A percentile compares a stretch with the other conserved stretches of the same genome.
These are phyloP conservation scores for Colletotrichum lindemuthianum DNA, from an alignment of 2,329 filamentous ascomycete genomes.

Conservation along the genomic window DNA sequence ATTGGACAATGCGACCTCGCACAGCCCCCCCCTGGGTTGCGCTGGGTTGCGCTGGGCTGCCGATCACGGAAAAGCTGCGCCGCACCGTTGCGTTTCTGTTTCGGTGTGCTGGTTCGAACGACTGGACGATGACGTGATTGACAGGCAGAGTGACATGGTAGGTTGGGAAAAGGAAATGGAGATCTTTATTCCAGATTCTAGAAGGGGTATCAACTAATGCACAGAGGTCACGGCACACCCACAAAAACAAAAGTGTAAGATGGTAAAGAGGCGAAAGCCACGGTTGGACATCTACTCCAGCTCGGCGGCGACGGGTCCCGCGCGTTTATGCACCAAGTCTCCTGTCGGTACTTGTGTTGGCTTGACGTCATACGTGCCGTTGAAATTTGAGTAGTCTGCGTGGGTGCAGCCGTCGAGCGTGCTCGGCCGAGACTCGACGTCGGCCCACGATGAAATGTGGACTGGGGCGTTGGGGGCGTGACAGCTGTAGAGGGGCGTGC, in stretches of 20 bases:
- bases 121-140: too few relatives aligned
- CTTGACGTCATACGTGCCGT: constrained; percentile 9
- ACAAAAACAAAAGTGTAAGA: too few relatives aligned
- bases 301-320: constrained; percentile 25
- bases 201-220: constrained; percentile 5
- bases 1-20: constrained; percentile 11
- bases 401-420: constrained; percentile 3
- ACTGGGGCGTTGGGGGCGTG: constrained; percentile 7
- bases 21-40: too few relatives aligned
- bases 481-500: constrained; percentile 23
- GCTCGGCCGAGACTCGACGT: constrained; percentile 9
- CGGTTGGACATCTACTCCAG: constrained; percentile 7
- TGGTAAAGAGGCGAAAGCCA: too few relatives aligned
- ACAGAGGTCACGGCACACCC: not conserved
- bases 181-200: not conserved
- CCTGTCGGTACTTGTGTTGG: not conserved
- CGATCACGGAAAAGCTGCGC: constrained; percentile 15
- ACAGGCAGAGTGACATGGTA: not conserved
- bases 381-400: not conserved
- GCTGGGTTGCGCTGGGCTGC: not conserved
- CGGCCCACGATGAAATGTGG: constrained; percentile 14
- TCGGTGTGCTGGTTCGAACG: not conserved
- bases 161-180: too few relatives aligned
- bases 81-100: not conserved
- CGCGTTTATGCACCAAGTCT: constrained; percentile 3